Percentiles rank a stretch among this genome's conserved stretches.
These are phyloP conservation scores for Penicillium vulpinum DNA, from an alignment of 2,329 filamentous ascomycete species.

Conservation along the genomic window DNA sequence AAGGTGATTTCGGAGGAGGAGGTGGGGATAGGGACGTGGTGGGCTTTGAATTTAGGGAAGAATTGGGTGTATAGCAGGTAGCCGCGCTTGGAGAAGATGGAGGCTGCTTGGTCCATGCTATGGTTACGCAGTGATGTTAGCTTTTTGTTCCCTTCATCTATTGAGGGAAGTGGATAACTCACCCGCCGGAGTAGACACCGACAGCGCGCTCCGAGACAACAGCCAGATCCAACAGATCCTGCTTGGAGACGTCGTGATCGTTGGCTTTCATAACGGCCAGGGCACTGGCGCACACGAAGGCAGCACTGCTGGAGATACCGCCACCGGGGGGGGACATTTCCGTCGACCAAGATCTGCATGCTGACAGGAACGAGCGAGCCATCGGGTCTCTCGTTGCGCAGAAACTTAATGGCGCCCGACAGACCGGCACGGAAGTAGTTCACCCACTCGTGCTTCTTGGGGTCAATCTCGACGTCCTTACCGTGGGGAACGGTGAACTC, in stretches of 20 bases:
- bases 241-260: conserved; percentile 82
- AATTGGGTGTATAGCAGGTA: conserved; percentile 90
- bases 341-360: conserved; percentile 88
- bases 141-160: background rate
- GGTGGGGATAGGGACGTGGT: conserved; percentile 77
- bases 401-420: conserved; percentile 73
- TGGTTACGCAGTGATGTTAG: background rate
- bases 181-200: conserved; percentile 94
- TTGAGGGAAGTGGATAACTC: conserved; percentile 35
- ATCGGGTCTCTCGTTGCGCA: conserved; percentile 66
- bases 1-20: conserved; percentile 84
- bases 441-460: conserved; percentile 85
- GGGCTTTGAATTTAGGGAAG: conserved; percentile 71
- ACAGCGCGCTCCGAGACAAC: conserved; percentile 93
- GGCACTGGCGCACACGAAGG: conserved; percentile 87
- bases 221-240: conserved; percentile 84
- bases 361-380: conserved; percentile 66
- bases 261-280: conserved; percentile 86
- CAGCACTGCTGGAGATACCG: conserved; percentile 89
- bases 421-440: conserved; percentile 98
- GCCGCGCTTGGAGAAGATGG: conserved; percentile 84
- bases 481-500: conserved; percentile 70
- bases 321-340: conserved; percentile 86
- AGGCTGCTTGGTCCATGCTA: conserved; percentile 94
- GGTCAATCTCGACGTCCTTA: conserved; percentile 74